Conservation (phyloP, 2,329 filamentous ascomycete species). For the Beauveria pseudobassiana region DNA sequence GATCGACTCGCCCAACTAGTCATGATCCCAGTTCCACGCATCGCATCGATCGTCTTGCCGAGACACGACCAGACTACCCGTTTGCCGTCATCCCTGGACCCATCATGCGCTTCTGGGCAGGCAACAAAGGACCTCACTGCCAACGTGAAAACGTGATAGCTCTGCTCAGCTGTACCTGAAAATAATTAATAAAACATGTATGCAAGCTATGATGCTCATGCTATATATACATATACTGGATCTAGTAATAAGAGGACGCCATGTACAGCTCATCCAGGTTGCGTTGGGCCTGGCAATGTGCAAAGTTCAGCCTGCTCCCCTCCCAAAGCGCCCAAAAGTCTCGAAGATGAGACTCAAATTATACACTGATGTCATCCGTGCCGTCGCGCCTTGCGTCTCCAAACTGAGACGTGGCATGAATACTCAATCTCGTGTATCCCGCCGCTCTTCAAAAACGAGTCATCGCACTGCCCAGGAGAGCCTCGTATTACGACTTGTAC, state of each 20-base stretch:
- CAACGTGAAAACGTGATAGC: no score
- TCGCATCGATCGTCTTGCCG: conserved; percentile 3
- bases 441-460: background rate
- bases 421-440: background rate
- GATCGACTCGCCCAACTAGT: background rate
- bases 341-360: background rate
- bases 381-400: background rate
- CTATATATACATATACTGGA: background rate
- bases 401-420: background rate
- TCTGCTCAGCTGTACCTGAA: no score
- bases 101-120: background rate
- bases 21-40: background rate
- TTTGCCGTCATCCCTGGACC: background rate
- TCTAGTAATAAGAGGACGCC: background rate
- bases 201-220: background rate
- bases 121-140: background rate
- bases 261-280: background rate
- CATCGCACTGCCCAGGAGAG: background rate
- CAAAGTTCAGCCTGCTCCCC: background rate
- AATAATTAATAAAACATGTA: background rate
- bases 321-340: background rate
- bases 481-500: background rate
- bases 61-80: background rate
- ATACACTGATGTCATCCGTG: background rate
- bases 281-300: background rate